A percentile compares a stretch with the other conserved stretches of the same genome.
These are phyloP conservation scores for Ceriops zippeliana DNA, from an alignment of 345 rosid genomes.

Conservation along the genomic window DNA sequence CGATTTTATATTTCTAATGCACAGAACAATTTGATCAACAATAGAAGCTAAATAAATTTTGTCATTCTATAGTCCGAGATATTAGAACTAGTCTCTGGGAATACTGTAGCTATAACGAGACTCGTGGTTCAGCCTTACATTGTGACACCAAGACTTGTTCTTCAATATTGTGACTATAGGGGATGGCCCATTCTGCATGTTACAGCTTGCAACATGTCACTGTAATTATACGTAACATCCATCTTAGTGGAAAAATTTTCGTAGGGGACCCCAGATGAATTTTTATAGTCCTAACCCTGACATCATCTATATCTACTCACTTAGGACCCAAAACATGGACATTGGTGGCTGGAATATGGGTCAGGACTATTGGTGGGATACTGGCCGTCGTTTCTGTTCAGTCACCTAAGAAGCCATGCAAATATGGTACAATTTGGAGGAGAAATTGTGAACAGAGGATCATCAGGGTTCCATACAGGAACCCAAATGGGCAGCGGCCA, in stretches of 20 bases:
- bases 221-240: no score
- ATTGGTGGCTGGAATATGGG: constrained; percentile 36
- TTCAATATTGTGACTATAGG: no score
- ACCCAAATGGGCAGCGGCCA: constrained; percentile 38
- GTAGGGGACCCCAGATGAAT: no score
- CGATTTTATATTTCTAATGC: not conserved
- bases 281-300: no score
- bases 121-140: no score
- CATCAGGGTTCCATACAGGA: constrained; percentile 27
- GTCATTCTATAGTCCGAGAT: constrained; percentile 4
- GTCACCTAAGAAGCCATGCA: constrained; percentile 31
- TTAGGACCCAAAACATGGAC: constrained; percentile 38
- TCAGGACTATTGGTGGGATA: constrained; percentile 34
- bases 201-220: no score
- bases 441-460: constrained; percentile 29
- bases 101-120: no score
- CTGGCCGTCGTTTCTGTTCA: constrained; percentile 33
- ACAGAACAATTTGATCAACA: not conserved
- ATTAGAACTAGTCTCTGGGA: not conserved
- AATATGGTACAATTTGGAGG: constrained; percentile 38
- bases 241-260: no score
- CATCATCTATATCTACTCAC: not conserved
- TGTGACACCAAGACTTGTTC: no score
- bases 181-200: no score
- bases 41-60: not conserved